These are phyloP conservation scores for Senecio squalidus DNA, from an alignment of 140 eudicot genomes.

Conservation along the genomic window DNA sequence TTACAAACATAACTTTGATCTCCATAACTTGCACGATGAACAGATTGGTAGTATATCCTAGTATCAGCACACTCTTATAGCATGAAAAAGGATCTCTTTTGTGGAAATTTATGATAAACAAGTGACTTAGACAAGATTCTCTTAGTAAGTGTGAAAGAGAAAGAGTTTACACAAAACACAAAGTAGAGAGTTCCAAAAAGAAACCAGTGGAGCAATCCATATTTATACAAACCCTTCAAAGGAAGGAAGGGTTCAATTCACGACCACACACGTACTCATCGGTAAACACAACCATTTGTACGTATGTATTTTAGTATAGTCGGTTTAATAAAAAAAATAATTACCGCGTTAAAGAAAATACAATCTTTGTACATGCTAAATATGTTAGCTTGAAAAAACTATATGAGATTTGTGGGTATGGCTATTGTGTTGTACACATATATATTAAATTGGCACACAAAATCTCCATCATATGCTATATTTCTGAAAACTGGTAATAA, in stretches of 20 bases:
- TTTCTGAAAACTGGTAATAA: neutral
- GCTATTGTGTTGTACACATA: neutral
- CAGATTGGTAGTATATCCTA: slow-evolving; percentile 6
- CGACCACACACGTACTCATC: neutral
- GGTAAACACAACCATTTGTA: slow-evolving; percentile 2
- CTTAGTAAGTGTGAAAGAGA: neutral
- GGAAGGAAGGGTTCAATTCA: slow-evolving; percentile 6
- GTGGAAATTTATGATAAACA: slow-evolving; percentile 22
- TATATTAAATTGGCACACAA: neutral
- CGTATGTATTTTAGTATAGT: too few relatives aligned
- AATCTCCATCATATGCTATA: neutral
- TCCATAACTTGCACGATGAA: slow-evolving; percentile 25
- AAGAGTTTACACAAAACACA: slow-evolving; percentile 29
- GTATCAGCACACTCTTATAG: neutral
- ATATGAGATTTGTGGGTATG: neutral
- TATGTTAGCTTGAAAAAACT: too few relatives aligned
- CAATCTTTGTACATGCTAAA: too few relatives aligned
- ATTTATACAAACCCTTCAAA: slow-evolving; percentile 5
- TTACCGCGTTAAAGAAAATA: too few relatives aligned
- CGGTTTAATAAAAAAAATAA: too few relatives aligned
- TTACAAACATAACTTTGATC: slow-evolving; percentile 10
- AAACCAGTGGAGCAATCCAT: slow-evolving; percentile 22
- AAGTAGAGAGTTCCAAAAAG: slow-evolving; percentile 33
- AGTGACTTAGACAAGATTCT: slow-evolving; percentile 30
- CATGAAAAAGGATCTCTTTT: slow-evolving; percentile 15